These are phyloP conservation scores for Claviceps sp. DNA, from an alignment of 2,329 filamentous ascomycete species.

Conservation along the genomic window DNA sequence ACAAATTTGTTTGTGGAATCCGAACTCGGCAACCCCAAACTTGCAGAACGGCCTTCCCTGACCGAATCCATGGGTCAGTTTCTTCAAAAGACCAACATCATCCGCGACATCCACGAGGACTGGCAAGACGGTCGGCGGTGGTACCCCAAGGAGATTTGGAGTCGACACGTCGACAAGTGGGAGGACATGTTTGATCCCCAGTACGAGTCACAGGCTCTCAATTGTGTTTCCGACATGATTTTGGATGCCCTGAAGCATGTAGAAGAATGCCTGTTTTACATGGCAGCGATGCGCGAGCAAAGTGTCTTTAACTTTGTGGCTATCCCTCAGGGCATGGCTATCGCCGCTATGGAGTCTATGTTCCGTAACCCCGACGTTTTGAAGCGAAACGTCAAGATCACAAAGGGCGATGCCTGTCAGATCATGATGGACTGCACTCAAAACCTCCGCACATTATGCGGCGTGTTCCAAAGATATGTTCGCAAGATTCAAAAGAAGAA, in stretches of 20 bases:
- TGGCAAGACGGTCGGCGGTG: constrained; percentile 77
- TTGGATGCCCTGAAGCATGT: constrained; percentile 74
- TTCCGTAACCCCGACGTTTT: constrained; percentile 88
- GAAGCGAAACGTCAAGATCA: constrained; percentile 85
- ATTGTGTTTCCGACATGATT: constrained; percentile 89
- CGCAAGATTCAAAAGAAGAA: constrained; percentile 87
- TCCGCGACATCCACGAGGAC: constrained; percentile 88
- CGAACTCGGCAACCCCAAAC: constrained; percentile 71
- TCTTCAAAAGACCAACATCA: constrained; percentile 97
- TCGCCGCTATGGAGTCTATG: constrained; percentile 80
- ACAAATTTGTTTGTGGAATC: constrained; percentile 83
- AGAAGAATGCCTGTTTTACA: constrained; percentile 94
- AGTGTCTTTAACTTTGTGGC: constrained; percentile 98
- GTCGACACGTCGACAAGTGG: constrained; percentile 81
- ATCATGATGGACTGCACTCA: constrained; percentile 90
- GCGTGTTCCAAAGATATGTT: constrained; percentile 66
- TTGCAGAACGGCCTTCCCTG: constrained; percentile 65
- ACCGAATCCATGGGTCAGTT: constrained; percentile 96
- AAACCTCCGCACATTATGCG: constrained; percentile 68
- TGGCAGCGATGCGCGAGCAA: constrained; percentile 87
- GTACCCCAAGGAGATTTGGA: constrained; percentile 96
- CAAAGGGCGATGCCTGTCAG: constrained; percentile 82
- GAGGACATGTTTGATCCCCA: constrained; percentile 80
- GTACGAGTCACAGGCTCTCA: constrained; percentile 62
- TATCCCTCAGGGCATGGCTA: constrained; percentile 94